phyloP scores from a whole-genome alignment of 257 asterid species.

The Petrea volubilis region DNA sequence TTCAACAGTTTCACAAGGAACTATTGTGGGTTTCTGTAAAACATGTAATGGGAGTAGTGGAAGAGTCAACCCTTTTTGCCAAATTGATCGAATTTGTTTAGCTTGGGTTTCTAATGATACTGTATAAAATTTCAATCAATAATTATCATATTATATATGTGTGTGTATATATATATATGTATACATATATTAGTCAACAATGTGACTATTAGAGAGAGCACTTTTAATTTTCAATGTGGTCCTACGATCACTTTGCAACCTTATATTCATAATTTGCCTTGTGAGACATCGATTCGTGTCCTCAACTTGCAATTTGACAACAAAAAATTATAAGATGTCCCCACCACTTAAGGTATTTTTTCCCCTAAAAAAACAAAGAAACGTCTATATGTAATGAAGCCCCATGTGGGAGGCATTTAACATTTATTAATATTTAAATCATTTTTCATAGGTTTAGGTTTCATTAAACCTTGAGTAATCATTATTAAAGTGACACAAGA shows the following conservation, averaged over 20 bases:
- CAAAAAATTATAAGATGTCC: conserved; percentile 32
- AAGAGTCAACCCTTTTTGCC: no score
- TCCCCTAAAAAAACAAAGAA: not conserved
- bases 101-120: not conserved
- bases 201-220: conserved; percentile 9
- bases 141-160: not conserved
- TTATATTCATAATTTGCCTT: conserved; percentile 26
- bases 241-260: conserved; percentile 25
- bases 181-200: not conserved
- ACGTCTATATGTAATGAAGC: conserved; percentile 20
- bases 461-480: conserved; percentile 32
- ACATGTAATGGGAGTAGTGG: no score
- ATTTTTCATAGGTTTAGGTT: conserved; percentile 37
- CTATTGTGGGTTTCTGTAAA: no score
- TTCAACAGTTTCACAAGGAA: no score
- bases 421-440: conserved; percentile 33
- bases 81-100: no score
- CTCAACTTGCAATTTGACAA: conserved; percentile 50
- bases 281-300: conserved; percentile 33
- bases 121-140: no score
- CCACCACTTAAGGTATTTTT: conserved; percentile 46
- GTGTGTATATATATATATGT: not conserved
- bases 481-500: conserved; percentile 28
- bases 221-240: conserved; percentile 23
- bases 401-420: conserved; percentile 56